These are phyloP conservation scores for Otatea glauca DNA, from an alignment of 176 grass and related monocot genomes.

Conservation along the genomic window DNA sequence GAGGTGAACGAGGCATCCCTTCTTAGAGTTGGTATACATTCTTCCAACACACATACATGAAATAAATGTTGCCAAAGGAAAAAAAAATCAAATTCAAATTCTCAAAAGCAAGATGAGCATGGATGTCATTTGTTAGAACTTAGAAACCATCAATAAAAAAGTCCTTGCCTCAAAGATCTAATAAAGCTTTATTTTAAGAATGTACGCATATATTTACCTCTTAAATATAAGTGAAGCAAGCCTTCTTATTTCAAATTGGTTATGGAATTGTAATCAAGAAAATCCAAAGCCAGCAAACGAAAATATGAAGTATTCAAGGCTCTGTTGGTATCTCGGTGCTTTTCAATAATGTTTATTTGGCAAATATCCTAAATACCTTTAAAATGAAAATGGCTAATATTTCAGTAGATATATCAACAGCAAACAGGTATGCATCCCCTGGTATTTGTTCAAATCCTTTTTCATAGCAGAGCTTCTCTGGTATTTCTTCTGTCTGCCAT, in stretches of 20 bases:
- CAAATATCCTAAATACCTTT: not conserved
- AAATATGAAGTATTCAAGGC: not conserved
- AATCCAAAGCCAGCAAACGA: not conserved
- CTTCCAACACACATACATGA: too few species aligned
- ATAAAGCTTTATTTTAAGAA: not conserved
- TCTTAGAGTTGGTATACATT: too few species aligned
- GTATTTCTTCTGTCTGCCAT: slow-evolving; percentile 10
- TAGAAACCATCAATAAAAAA: not conserved
- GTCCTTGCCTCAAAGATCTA: not conserved
- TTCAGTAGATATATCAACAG: not conserved
- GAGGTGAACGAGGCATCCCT: too few species aligned
- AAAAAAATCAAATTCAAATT: not conserved
- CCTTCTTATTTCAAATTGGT: not conserved
- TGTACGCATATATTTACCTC: not conserved
- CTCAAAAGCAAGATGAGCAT: not conserved
- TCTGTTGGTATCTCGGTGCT: not conserved
- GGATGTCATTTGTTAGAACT: not conserved
- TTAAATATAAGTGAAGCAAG: not conserved
- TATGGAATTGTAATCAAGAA: not conserved
- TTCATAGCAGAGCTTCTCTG: slow-evolving; percentile 11
- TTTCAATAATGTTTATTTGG: not conserved
- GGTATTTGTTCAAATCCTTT: not conserved
- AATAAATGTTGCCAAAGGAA: not conserved
- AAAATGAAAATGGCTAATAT: not conserved
- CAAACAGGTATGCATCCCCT: not conserved